Conservation (phyloP, 805 yeast genomes). For the Torulaspora microellipsoides region DNA sequence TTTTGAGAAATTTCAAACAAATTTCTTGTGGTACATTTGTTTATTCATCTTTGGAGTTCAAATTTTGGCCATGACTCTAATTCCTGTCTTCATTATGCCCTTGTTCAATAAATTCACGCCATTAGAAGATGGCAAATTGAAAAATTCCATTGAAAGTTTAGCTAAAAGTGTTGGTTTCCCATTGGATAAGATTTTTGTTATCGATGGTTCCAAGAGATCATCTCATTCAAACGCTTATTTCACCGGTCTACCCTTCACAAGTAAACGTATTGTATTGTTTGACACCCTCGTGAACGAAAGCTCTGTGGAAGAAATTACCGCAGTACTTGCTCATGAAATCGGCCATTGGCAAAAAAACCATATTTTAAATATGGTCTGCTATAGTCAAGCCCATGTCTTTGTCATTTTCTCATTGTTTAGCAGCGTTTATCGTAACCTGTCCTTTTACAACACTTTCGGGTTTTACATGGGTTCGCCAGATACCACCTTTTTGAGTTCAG, state of each 20-base stretch:
- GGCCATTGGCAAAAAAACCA: constrained; percentile 97
- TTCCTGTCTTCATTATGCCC: constrained; percentile 87
- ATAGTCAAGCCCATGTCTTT: constrained; percentile 61
- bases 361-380: constrained; percentile 66
- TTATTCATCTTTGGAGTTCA: constrained; percentile 66
- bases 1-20: constrained; percentile 72
- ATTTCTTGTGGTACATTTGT: constrained; percentile 77
- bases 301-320: constrained; percentile 74
- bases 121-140: constrained; percentile 84
- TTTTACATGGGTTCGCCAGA: constrained; percentile 38
- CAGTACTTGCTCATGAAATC: constrained; percentile 96
- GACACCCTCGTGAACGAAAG: constrained; percentile 87
- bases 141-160: constrained; percentile 70
- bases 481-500: constrained; percentile 3
- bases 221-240: constrained; percentile 97
- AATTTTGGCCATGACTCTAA: constrained; percentile 65
- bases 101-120: constrained; percentile 89
- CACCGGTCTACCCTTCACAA: constrained; percentile 91
- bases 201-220: constrained; percentile 96
- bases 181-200: constrained; percentile 73
- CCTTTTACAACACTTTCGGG: constrained; percentile 76
- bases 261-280: constrained; percentile 84
- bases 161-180: constrained; percentile 81
- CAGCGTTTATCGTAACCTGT: constrained; percentile 70
- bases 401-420: constrained; percentile 69